These are phyloP conservation scores for Filobasidium floriforme DNA, from an alignment of 768 basidiomycete genomes.

Conservation along the genomic window DNA sequence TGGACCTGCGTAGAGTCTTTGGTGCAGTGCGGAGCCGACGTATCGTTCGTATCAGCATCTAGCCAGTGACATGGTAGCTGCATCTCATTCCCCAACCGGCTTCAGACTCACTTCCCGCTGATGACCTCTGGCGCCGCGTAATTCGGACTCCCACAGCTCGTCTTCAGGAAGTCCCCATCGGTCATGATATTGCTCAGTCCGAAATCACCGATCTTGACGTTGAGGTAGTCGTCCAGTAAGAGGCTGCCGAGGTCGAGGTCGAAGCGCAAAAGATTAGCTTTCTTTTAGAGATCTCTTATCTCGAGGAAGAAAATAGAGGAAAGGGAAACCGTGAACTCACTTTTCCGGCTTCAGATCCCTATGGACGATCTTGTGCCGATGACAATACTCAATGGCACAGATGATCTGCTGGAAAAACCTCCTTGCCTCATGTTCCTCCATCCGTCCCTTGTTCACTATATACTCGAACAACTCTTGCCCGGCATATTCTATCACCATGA, in stretches of 20 bases:
- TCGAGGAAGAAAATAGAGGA: background rate
- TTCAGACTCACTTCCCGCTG: conserved; percentile 59
- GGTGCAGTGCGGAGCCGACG: background rate
- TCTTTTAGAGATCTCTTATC: too few relatives aligned
- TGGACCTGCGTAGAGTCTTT: conserved; percentile 77
- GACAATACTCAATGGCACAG: conserved; percentile 92
- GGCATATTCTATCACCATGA: conserved; percentile 95
- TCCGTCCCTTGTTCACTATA: conserved; percentile 84
- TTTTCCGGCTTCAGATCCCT: conserved; percentile 98
- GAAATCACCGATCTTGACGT: conserved; percentile 97
- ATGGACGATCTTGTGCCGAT: conserved; percentile 93
- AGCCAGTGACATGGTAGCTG: too few relatives aligned
- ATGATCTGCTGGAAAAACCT: conserved; percentile 98
- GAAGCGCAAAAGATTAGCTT: background rate
- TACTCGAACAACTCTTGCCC: conserved; percentile 97
- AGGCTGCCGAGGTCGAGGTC: conserved; percentile 50
- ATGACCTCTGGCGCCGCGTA: conserved; percentile 99
- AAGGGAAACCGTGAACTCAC: conserved; percentile 30
- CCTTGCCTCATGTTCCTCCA: conserved; percentile 77
- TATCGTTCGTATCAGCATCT: too few relatives aligned
- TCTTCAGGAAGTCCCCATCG: conserved; percentile 93
- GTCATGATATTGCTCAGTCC: conserved; percentile 91
- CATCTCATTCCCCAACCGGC: too few relatives aligned
- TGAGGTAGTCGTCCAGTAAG: conserved; percentile 46
- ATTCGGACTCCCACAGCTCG: conserved; percentile 95